Evolutionary conservation across 1,284 basidiomycete genomes (phyloP), one percentile per base, ranked within the genome.

Genomic region (Marasmius tenuissimus): DNA sequence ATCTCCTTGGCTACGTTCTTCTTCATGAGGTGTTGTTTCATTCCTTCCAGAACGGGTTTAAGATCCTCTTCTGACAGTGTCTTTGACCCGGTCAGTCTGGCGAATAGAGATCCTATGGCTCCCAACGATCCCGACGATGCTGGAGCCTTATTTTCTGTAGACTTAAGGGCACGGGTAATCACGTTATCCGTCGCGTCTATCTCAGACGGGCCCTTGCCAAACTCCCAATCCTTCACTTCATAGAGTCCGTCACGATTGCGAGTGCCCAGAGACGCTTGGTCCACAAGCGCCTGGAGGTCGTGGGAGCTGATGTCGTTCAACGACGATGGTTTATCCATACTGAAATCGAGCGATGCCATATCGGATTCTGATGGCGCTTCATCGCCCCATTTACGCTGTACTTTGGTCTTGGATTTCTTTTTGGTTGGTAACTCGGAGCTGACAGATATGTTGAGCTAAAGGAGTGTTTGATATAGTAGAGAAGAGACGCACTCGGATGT

Each of bases 1-100:
- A 99, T 97, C 62, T 97, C 94, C 74, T 88, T 93, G 7, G 97
- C 97, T 2, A 99, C 97, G 70, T 99, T 99, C 81, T 99, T 99
- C 77, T 93, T 89, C 93, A 98, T 98, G 53, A 99, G 82, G 74
- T 98, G 97, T 65, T 96, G 92, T 72, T 97, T 95, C 96, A 99
- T 99, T 20, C 89, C 92, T 50, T 91, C 89, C 27, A 99, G 75
- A 0, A 97, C 94, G 5, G 97, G 96, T 65, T 87, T 86, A 45
- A 99, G 76, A 72, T 98, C 96, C 48, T 87, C 82, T 61, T 92
- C 84, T 0, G 92, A 93, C 50, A 99, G 79, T 1, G 89, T 83
- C 74, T 95, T 96, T 22, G 88, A 86, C 0, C 91, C 93, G 0
- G 93, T 96, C 63, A 99, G 78, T 34, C 94, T 84, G 0, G 92